A percentile compares a stretch with the other conserved stretches of the same genome.
Evolutionary conservation across 192 early-diverging fungal genomes (phyloP).

Genomic region (Coemansia sp.): DNA sequence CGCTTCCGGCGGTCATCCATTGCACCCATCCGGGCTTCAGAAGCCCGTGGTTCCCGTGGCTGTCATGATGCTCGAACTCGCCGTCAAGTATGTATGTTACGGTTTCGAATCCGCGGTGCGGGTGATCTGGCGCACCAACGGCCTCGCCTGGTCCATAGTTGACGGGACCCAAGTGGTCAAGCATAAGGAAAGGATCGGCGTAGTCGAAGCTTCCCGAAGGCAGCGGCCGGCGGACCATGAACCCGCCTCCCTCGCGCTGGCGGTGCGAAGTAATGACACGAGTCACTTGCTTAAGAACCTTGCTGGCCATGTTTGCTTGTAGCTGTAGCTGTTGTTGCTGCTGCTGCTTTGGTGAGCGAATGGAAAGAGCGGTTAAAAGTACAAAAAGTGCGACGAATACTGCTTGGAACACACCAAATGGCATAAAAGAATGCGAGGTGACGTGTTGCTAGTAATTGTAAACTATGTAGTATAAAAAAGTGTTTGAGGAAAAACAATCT

Average conservation of each 20-base stretch:
- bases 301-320: constrained; percentile 31
- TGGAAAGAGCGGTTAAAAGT: constrained; percentile 38
- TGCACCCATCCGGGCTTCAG: constrained; percentile 69
- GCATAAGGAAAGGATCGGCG: constrained; percentile 89
- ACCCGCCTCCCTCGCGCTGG: constrained; percentile 79
- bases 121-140: constrained; percentile 69
- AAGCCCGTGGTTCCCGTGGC: constrained; percentile 67
- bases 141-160: constrained; percentile 59
- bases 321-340: not conserved
- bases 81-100: constrained; percentile 73
- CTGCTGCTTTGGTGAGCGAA: constrained; percentile 15
- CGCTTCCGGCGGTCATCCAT: constrained; percentile 79
- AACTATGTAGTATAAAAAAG: not conserved
- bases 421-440: constrained; percentile 18
- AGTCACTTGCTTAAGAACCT: constrained; percentile 41
- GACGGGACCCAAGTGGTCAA: constrained; percentile 66
- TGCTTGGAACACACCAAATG: constrained; percentile 10
- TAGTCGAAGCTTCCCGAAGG: constrained; percentile 64
- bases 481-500: no score
- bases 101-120: constrained; percentile 81
- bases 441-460: not conserved
- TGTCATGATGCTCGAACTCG: constrained; percentile 74
- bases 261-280: constrained; percentile 47
- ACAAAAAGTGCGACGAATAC: constrained; percentile 30
- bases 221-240: constrained; percentile 76